These are phyloP conservation scores for Rhinocladiella similis DNA, from an alignment of 2,329 filamentous ascomycete genomes.

Conservation along the genomic window DNA sequence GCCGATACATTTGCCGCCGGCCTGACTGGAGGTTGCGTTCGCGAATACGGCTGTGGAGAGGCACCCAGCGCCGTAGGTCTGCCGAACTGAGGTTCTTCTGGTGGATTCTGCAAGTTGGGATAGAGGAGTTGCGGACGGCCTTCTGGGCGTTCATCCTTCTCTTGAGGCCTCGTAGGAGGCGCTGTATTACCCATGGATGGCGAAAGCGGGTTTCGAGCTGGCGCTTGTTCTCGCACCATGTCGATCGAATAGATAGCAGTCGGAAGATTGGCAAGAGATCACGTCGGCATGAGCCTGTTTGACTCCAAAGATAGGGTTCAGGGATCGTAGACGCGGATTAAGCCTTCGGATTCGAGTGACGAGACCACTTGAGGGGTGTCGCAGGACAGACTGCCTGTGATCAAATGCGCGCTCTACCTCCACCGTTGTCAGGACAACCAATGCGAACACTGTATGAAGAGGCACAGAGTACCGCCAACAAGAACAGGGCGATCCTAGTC, in stretches of 20 bases:
- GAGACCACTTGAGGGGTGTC: not conserved
- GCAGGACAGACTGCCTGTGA: not conserved
- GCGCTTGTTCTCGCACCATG: slow-evolving; percentile 56
- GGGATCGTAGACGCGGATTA: not conserved
- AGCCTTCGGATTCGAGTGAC: not conserved
- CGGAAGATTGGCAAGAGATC: slow-evolving; percentile 3
- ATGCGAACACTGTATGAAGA: not conserved
- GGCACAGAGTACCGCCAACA: too few species aligned
- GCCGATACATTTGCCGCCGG: slow-evolving; percentile 26
- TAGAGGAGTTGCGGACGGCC: slow-evolving; percentile 10
- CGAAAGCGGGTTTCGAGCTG: slow-evolving; percentile 38
- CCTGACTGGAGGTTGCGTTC: slow-evolving; percentile 49
- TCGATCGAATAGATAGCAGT: slow-evolving; percentile 26
- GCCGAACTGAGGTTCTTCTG: slow-evolving; percentile 55
- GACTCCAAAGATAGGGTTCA: slow-evolving; percentile 2
- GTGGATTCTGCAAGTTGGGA: slow-evolving; percentile 12
- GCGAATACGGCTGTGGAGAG: slow-evolving; percentile 44
- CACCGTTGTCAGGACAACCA: slow-evolving; percentile 5
- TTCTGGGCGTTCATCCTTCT: slow-evolving; percentile 28
- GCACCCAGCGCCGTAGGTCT: slow-evolving; percentile 57
- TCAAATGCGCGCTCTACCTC: not conserved
- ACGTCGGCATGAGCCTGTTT: slow-evolving; percentile 5
- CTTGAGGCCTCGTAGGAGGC: slow-evolving; percentile 25
- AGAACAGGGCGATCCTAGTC: too few species aligned
- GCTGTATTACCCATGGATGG: slow-evolving; percentile 40